These are phyloP conservation scores for Beta corolliflora DNA, from an alignment of 179 eudicot species.

Conservation along the genomic window DNA sequence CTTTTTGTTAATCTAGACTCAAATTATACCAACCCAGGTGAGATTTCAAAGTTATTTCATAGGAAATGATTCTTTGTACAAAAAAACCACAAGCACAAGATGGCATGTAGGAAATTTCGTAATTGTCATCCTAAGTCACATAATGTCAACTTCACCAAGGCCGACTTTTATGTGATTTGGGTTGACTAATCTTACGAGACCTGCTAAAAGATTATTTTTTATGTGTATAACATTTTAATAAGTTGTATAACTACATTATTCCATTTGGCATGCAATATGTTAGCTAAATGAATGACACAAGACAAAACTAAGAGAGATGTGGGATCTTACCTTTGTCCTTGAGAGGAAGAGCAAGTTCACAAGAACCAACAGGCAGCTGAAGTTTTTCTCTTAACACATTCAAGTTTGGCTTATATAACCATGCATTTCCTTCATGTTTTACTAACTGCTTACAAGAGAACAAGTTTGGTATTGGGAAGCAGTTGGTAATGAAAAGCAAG, in stretches of 20 bases:
- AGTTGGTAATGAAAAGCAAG: constrained; percentile 59
- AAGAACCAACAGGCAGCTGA: constrained; percentile 82
- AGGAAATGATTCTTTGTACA: too few relatives aligned
- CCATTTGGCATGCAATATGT: background rate
- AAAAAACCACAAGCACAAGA: too few relatives aligned
- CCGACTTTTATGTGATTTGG: too few relatives aligned
- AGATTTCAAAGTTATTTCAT: too few relatives aligned
- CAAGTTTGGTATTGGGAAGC: constrained; percentile 78
- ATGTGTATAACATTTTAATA: too few relatives aligned
- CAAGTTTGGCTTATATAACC: constrained; percentile 79
- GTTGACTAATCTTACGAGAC: too few relatives aligned
- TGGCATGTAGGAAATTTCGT: too few relatives aligned
- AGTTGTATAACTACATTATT: background rate
- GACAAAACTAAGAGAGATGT: background rate
- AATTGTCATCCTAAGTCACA: too few relatives aligned
- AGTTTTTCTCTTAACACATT: constrained; percentile 59
- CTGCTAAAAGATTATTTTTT: too few relatives aligned
- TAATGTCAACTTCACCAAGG: too few relatives aligned
- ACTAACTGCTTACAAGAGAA: constrained; percentile 82
- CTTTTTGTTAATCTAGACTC: background rate
- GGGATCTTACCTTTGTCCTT: constrained; percentile 47
- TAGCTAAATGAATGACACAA: background rate
- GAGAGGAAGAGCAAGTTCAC: constrained; percentile 84
- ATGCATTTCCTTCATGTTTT: constrained; percentile 49
- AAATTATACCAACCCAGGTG: too few relatives aligned